phyloP scores from a whole-genome alignment of 163 green algal genomes.

The Prototheca cutis region DNA sequence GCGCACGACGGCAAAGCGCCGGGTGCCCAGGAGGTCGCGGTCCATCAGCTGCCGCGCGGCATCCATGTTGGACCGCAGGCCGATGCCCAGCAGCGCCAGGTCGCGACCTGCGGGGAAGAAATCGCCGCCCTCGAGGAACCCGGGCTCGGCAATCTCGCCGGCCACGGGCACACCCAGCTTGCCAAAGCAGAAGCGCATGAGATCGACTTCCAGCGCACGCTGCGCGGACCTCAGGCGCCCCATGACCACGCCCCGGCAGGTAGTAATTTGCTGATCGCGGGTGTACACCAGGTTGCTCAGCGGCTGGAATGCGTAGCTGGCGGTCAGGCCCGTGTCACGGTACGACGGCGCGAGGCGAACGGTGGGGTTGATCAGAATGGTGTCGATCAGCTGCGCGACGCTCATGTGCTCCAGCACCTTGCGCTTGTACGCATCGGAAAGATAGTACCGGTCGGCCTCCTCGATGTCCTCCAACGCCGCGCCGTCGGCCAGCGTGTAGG shows the following conservation, averaged over 20 bases:
- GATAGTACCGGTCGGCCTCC: constrained; percentile 52
- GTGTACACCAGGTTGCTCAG: constrained; percentile 92
- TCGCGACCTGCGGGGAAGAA: constrained; percentile 48
- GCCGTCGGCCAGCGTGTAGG: constrained; percentile 58
- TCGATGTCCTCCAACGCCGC: constrained; percentile 32
- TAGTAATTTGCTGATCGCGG: constrained; percentile 78
- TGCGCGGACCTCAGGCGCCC: constrained; percentile 67
- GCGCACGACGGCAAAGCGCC: constrained; percentile 72
- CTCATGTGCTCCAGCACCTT: constrained; percentile 71
- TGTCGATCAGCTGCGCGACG: constrained; percentile 75
- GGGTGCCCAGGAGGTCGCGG: constrained; percentile 70
- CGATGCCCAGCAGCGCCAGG: constrained; percentile 74
- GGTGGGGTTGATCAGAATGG: constrained; percentile 82
- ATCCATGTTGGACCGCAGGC: constrained; percentile 81
- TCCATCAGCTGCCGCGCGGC: constrained; percentile 80
- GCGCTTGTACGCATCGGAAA: constrained; percentile 79
- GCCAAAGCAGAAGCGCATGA: constrained; percentile 82
- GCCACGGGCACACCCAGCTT: constrained; percentile 78
- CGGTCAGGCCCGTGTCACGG: constrained; percentile 77
- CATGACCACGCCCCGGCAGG: constrained; percentile 76
- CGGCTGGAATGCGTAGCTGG: constrained; percentile 78
- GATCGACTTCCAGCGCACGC: constrained; percentile 71
- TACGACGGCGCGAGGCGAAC: constrained; percentile 66
- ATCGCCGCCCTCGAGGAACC: constrained; percentile 85
- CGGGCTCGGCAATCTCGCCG: constrained; percentile 59